A percentile compares a stretch with the other conserved stretches of the same genome.
Evolutionary conservation across 495 filamentous ascomycete genomes (phyloP).

Genomic region (Neurospora terricola): DNA sequence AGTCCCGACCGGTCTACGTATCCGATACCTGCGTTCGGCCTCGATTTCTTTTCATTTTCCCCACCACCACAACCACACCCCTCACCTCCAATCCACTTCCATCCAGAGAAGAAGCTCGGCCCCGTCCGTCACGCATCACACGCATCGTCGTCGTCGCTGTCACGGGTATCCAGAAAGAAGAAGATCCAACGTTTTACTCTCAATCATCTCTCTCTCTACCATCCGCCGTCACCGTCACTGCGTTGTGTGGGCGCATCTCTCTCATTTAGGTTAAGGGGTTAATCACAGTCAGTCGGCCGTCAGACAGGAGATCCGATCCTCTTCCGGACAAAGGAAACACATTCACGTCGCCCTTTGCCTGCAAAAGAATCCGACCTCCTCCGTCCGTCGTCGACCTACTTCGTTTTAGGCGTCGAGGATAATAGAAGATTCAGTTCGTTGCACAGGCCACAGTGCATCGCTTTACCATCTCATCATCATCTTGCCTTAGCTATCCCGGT

Average conservation of each 20-base stretch:
- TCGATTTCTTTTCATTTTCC: conserved; percentile 24
- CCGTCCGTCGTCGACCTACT: conserved; percentile 24
- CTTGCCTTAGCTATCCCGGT: conserved; percentile 13
- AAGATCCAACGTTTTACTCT: conserved; percentile 13
- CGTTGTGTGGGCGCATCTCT: conserved; percentile 32
- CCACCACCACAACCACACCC: conserved; percentile 21
- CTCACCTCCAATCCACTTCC: conserved; percentile 14
- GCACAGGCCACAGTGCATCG: conserved; percentile 28
- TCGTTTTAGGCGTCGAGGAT: conserved; percentile 19
- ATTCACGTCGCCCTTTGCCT: conserved; percentile 19
- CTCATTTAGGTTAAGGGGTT: conserved; percentile 27
- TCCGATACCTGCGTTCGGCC: conserved; percentile 28
- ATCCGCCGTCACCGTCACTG: conserved; percentile 4
- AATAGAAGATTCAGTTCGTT: conserved; percentile 23
- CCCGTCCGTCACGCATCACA: background rate
- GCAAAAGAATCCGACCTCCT: conserved; percentile 20
- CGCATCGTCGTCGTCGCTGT: background rate
- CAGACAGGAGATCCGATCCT: conserved; percentile 21
- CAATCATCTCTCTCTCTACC: background rate
- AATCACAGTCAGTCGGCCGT: conserved; percentile 16
- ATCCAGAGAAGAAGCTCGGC: conserved; percentile 1
- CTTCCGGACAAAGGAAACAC: conserved; percentile 21
- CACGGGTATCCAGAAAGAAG: conserved; percentile 5
- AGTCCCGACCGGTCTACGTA: conserved; percentile 40
- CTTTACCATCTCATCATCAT: background rate